Evolutionary conservation across 2,329 filamentous ascomycete genomes (phyloP).

Genomic region (Colletotrichum sp.): DNA sequence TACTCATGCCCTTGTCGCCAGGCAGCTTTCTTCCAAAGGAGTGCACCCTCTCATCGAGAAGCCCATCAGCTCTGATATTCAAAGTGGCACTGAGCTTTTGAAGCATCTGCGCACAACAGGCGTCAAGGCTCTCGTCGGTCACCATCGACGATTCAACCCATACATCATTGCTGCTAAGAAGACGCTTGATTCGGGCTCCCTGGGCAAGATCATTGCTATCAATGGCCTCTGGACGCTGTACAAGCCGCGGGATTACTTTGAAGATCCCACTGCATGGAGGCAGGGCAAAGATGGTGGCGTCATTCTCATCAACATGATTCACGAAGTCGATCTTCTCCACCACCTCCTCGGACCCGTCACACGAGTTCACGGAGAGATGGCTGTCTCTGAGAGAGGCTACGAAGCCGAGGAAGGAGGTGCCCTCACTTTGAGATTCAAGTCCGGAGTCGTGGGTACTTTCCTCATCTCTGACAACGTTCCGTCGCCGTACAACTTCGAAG

Average conservation of each 20-base stretch:
- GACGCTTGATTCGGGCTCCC: slow-evolving; percentile 37
- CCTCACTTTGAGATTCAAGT: slow-evolving; percentile 56
- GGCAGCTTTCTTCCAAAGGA: slow-evolving; percentile 49
- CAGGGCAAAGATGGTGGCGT: slow-evolving; percentile 46
- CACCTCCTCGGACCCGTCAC: slow-evolving; percentile 59
- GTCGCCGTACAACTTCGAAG: slow-evolving; percentile 60
- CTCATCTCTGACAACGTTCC: slow-evolving; percentile 57
- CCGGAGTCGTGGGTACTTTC: slow-evolving; percentile 62
- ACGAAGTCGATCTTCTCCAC: slow-evolving; percentile 65
- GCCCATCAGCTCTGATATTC: slow-evolving; percentile 51
- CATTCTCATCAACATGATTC: slow-evolving; percentile 64
- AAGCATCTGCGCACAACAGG: slow-evolving; percentile 27
- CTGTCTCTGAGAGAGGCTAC: slow-evolving; percentile 45
- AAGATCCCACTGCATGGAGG: slow-evolving; percentile 45
- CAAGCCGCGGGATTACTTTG: slow-evolving; percentile 59
- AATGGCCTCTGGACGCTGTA: slow-evolving; percentile 59
- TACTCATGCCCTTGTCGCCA: slow-evolving; percentile 57
- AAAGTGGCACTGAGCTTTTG: slow-evolving; percentile 37
- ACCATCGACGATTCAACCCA: slow-evolving; percentile 65
- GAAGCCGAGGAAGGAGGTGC: slow-evolving; percentile 63
- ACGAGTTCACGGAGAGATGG: slow-evolving; percentile 55
- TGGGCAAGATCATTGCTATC: slow-evolving; percentile 56
- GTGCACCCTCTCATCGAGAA: slow-evolving; percentile 65
- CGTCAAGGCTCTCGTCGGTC: slow-evolving; percentile 58
- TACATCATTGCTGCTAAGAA: slow-evolving; percentile 56